Conservation (phyloP, 768 basidiomycete species). For the Hysterangium stoloniferum region DNA sequence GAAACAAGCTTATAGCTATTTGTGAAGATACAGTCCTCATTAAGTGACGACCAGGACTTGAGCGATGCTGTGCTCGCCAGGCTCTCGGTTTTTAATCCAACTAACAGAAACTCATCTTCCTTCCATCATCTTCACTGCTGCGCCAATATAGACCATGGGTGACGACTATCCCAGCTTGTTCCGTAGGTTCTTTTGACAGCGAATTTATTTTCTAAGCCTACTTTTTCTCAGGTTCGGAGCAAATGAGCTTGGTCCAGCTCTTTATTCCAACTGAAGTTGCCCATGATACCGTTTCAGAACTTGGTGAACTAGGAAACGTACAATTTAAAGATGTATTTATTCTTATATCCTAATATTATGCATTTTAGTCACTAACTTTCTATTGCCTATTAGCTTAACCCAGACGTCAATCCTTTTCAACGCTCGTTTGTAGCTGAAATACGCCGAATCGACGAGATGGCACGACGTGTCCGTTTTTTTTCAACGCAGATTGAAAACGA, state of each 20-base stretch:
- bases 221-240: conserved; percentile 69
- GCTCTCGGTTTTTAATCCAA: too few relatives aligned
- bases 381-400: conserved; percentile 69
- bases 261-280: conserved; percentile 96
- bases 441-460: conserved; percentile 92
- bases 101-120: not conserved
- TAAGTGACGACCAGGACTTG: not conserved
- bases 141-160: conserved; percentile 41
- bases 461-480: conserved; percentile 90
- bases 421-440: conserved; percentile 97
- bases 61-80: not conserved
- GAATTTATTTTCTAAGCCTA: conserved; percentile 11
- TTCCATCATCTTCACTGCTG: not conserved
- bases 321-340: conserved; percentile 84
- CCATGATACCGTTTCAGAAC: conserved; percentile 91
- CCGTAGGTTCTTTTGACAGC: conserved; percentile 44
- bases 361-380: conserved; percentile 3
- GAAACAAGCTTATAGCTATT: not conserved
- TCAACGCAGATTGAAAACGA: conserved; percentile 78
- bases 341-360: conserved; percentile 1
- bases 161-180: conserved; percentile 80
- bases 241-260: conserved; percentile 96
- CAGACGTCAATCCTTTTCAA: conserved; percentile 94
- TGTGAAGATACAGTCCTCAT: not conserved
- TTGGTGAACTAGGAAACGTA: conserved; percentile 91